Percentiles rank a stretch among this genome's conserved stretches.
These are phyloP conservation scores for Boletus subparvulus DNA, from an alignment of 768 basidiomycete genomes.

Conservation along the genomic window DNA sequence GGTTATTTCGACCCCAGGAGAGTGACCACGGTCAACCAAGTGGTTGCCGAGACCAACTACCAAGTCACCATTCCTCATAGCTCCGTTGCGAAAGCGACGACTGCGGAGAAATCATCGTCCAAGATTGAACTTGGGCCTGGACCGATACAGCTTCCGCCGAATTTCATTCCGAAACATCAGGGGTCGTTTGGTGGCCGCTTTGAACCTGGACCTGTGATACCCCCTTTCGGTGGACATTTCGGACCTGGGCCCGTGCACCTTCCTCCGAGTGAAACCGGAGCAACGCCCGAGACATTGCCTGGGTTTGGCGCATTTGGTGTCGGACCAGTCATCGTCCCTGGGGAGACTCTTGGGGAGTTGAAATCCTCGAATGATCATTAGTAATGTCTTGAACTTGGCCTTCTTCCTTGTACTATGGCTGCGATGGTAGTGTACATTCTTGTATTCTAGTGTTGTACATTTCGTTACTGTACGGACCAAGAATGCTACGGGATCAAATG, in stretches of 20 bases:
- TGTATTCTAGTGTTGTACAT: constrained; percentile 6
- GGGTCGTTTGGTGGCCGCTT: constrained; percentile 22
- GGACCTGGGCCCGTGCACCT: constrained; percentile 21
- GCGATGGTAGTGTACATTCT: background rate
- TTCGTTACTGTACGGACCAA: background rate
- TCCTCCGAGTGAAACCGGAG: constrained; percentile 22
- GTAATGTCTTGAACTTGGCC: background rate
- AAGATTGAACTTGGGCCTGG: constrained; percentile 25
- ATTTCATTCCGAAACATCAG: background rate
- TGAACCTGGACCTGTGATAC: constrained; percentile 24
- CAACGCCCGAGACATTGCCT: constrained; percentile 23
- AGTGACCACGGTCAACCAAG: constrained; percentile 33
- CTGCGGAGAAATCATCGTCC: background rate
- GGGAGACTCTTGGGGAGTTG: constrained; percentile 27
- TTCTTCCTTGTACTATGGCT: background rate
- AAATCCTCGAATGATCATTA: constrained; percentile 1
- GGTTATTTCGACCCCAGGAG: constrained; percentile 39
- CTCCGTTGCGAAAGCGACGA: constrained; percentile 16
- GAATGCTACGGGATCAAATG: background rate
- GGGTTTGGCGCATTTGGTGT: constrained; percentile 29
- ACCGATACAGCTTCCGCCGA: constrained; percentile 6
- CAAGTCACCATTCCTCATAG: constrained; percentile 25
- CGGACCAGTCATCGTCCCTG: constrained; percentile 26
- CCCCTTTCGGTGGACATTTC: constrained; percentile 4
- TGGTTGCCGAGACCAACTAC: constrained; percentile 27